Percentiles rank a stretch among this genome's conserved stretches.
phyloP scores from a whole-genome alignment of 257 asterid species.

The Scutellaria baicalensis region DNA sequence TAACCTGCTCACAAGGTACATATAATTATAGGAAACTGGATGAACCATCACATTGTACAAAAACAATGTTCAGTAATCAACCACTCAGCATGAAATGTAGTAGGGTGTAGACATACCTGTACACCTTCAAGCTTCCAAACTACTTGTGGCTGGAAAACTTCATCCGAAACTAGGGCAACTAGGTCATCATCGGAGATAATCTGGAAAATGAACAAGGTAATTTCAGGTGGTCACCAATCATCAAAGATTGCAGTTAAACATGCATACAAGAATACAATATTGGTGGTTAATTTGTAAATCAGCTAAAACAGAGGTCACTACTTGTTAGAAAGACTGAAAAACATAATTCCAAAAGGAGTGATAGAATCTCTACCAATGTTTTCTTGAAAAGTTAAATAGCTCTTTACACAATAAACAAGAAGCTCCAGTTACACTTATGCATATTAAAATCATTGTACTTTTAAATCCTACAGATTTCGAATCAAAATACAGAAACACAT shows the following conservation, averaged over 20 bases:
- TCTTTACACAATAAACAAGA: neutral
- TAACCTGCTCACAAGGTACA: slow-evolving; percentile 45
- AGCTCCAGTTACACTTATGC: neutral
- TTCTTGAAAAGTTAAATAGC: neutral
- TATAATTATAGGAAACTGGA: neutral
- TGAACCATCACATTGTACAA: neutral
- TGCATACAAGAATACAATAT: neutral
- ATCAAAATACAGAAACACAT: neutral
- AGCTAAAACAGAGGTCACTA: neutral
- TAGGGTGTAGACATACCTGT: slow-evolving; percentile 44
- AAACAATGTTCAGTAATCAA: neutral
- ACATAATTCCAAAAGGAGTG: neutral
- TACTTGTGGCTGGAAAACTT: slow-evolving; percentile 79
- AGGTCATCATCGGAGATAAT: slow-evolving; percentile 80
- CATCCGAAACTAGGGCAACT: slow-evolving; percentile 78
- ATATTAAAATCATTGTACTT: neutral
- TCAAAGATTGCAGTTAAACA: neutral
- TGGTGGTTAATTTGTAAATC: neutral
- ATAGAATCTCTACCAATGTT: neutral
- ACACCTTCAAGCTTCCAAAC: slow-evolving; percentile 76
- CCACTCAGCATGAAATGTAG: neutral
- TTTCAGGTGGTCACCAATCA: neutral
- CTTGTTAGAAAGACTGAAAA: neutral
- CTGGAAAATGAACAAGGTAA: slow-evolving; percentile 33
- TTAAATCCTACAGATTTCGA: neutral